Base-by-base conservation (phyloP, 2,329 filamentous ascomycete genomes). In the Aspergillus pseudotamarii region DNA sequence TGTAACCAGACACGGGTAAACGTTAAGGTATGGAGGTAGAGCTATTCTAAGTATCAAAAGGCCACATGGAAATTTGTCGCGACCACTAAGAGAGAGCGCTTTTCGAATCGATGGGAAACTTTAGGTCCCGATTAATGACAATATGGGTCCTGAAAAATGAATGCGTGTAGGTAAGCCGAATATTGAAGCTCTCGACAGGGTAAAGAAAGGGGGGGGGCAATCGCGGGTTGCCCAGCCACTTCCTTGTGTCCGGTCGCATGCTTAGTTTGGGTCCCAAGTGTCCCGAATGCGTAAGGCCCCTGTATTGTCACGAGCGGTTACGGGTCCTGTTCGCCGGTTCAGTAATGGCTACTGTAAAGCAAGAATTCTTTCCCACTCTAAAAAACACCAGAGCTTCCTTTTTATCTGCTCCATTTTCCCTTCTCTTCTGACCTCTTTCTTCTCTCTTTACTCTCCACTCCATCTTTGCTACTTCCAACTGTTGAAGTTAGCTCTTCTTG, bases 351-450 rank as follows among this genome's bases (percentile, higher is more conserved):
- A 59, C 66, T 62, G 66, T 64, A 61, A 64, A 66, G 66, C 68
- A 66, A 66, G 67, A 69, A 71, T 70, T 73, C 71, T 73, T 71
- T 73, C 72, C 75, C 73, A 74, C 71, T 74, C 71, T 63, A 30
- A 74, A 75, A 75, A 75, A 71, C 74, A 69, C 70, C 75, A 75
- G 62, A 75, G 73, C 76, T 78, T 77, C 72, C 69, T 75, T 74
- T 73, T 73, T 73, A 71, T 71, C 69, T 73, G 68, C 71, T 69
- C 66, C 66, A 65, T 71, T 66, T 68, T 69, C 60, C 70, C 73
- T 77, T 38, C 75, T 76, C 73, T 70, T 71, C 72, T 72, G 73
- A 76, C 66, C 73, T 74, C 70, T 73, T 74, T 71, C 69, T 73
- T 71, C 71, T 72, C 68, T 38, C 21, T 19, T 36, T 26, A 38